A percentile compares a stretch with the other conserved stretches of the same genome.
These are phyloP conservation scores for Vitis vinifera DNA, from an alignment of 164 flowering plant genomes.

Conservation along the genomic window ASM3070453v1 NC_081808.1:321501-322000, in stretches of 20 bases:
- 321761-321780: no score
- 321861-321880: no score
- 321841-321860: no score
- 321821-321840: no score
- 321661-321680: constrained; percentile 31
- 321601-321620: constrained; percentile 59
- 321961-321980: no score
- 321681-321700: constrained; percentile 18
- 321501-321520: constrained; percentile 30
- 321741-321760: neutral
- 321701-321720: constrained; percentile 31
- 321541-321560: constrained; percentile 54
- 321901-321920: no score
- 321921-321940: no score
- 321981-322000: no score
- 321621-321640: constrained; percentile 68
- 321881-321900: no score
- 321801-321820: no score
- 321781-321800: no score
- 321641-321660: constrained; percentile 72
- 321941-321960: no score
- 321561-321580: constrained; percentile 49
- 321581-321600: constrained; percentile 57
- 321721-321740: constrained; percentile 39
- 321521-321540: constrained; percentile 34